Evolutionary conservation across 2,329 filamentous ascomycete species (phyloP).

Genomic region (Beauveria pseudobassiana): DNA sequence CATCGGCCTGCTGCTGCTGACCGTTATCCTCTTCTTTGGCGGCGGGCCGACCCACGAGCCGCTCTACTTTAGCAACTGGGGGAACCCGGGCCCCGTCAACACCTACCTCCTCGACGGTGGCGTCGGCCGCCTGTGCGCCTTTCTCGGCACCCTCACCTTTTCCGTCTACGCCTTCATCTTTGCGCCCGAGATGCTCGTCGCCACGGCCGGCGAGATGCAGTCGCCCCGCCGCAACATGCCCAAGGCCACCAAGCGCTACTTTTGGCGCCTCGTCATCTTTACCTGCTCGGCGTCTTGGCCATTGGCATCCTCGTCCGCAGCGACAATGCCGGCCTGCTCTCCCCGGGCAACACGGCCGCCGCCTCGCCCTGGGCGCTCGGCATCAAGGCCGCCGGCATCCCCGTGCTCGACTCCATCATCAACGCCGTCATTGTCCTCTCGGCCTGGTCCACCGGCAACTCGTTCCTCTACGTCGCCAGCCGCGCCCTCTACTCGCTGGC

Average conservation of each 20-base stretch:
- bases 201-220: constrained; percentile 26
- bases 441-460: constrained; percentile 49
- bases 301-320: constrained; percentile 23
- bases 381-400: constrained; percentile 36
- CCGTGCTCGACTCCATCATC: constrained; percentile 38
- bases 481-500: constrained; percentile 38
- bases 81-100: constrained; percentile 24
- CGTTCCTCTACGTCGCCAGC: constrained; percentile 42
- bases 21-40: constrained; percentile 38
- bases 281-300: constrained; percentile 20
- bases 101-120: constrained; percentile 30
- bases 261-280: constrained; percentile 23
- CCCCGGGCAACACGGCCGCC: constrained; percentile 17
- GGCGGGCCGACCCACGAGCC: constrained; percentile 36
- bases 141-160: constrained; percentile 22
- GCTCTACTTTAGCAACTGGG: constrained; percentile 36
- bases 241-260: constrained; percentile 22
- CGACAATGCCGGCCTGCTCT: constrained; percentile 29
- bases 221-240: constrained; percentile 25
- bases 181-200: constrained; percentile 21
- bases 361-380: constrained; percentile 51
- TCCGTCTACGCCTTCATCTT: constrained; percentile 18
- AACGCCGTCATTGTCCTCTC: constrained; percentile 49
- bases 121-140: constrained; percentile 50
- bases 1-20: constrained; percentile 40